Percentiles rank a stretch among this genome's conserved stretches.
phyloP scores from a whole-genome alignment of 495 filamentous ascomycete species.

The Chaetomium tenue region DNA sequence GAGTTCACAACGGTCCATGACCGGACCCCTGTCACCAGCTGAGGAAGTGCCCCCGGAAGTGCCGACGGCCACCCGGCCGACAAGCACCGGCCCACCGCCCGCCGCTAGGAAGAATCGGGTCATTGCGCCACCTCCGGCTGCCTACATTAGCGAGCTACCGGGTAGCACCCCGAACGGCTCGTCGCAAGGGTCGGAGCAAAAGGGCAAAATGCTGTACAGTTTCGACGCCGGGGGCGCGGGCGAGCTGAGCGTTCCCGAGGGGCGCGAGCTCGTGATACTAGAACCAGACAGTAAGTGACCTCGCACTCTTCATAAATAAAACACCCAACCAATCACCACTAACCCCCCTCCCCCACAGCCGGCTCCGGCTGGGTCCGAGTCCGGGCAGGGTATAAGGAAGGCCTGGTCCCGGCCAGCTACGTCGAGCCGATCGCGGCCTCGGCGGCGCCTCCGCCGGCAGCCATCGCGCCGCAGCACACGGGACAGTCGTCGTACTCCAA shows the following conservation, averaged over 20 bases:
- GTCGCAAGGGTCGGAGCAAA: constrained; percentile 51
- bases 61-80: constrained; percentile 34
- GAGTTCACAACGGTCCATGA: constrained; percentile 71
- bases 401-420: no score
- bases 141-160: constrained; percentile 68
- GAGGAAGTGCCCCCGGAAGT: constrained; percentile 43
- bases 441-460: constrained; percentile 20
- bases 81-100: constrained; percentile 25
- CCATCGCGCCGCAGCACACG: constrained; percentile 51
- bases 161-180: constrained; percentile 44
- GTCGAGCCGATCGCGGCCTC: constrained; percentile 25
- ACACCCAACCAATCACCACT: background rate
- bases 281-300: constrained; percentile 77
- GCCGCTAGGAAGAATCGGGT: constrained; percentile 62
- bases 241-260: constrained; percentile 76
- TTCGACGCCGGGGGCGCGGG: constrained; percentile 78
- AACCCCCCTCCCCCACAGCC: constrained; percentile 52
- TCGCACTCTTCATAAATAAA: background rate
- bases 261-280: constrained; percentile 70
- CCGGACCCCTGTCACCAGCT: constrained; percentile 53
- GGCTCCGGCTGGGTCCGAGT: constrained; percentile 90
- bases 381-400: constrained; percentile 47
- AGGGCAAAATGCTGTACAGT: constrained; percentile 83
- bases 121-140: constrained; percentile 80
- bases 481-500: constrained; percentile 67